A percentile compares a stretch with the other conserved stretches of the same genome.
phyloP scores from a whole-genome alignment of 2,329 filamentous ascomycete genomes.

The Cytospora paraplurivora region DNA sequence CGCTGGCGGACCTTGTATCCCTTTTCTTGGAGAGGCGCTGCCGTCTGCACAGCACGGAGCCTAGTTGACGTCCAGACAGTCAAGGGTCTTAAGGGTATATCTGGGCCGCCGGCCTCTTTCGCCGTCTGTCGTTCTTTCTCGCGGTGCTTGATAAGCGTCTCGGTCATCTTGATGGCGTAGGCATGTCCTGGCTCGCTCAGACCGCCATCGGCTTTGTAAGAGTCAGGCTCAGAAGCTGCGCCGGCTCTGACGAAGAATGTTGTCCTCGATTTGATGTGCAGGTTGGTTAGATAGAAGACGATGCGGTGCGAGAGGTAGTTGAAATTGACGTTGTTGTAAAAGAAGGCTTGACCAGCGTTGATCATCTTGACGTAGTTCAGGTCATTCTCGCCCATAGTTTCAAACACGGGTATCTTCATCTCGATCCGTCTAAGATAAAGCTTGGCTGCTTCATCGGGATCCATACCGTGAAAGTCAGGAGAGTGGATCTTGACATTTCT shows the following conservation, averaged over 20 bases:
- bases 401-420: slow-evolving; percentile 90
- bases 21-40: slow-evolving; percentile 73
- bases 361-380: slow-evolving; percentile 99
- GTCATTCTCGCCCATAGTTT: slow-evolving; percentile 93
- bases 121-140: slow-evolving; percentile 75
- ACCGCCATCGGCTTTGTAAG: slow-evolving; percentile 85
- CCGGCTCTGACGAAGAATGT: slow-evolving; percentile 90
- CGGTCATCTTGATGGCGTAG: slow-evolving; percentile 85
- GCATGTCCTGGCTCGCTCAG: slow-evolving; percentile 77
- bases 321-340: slow-evolving; percentile 96
- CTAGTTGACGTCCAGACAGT: slow-evolving; percentile 95
- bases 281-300: slow-evolving; percentile 95
- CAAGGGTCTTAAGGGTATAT: slow-evolving; percentile 73
- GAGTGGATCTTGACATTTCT: slow-evolving; percentile 97
- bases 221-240: slow-evolving; percentile 78
- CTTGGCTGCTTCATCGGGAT: slow-evolving; percentile 86
- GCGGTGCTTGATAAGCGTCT: slow-evolving; percentile 78
- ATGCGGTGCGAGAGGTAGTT: slow-evolving; percentile 96
- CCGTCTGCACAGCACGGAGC: slow-evolving; percentile 86
- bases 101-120: slow-evolving; percentile 67
- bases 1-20: slow-evolving; percentile 89
- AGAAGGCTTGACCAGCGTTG: slow-evolving; percentile 89
- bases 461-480: slow-evolving; percentile 94
- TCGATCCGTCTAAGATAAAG: slow-evolving; percentile 90
- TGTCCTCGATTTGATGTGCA: slow-evolving; percentile 92